Base-by-base conservation (phyloP, 1,139 yeast genomes). In the Candida sojae region DNA sequence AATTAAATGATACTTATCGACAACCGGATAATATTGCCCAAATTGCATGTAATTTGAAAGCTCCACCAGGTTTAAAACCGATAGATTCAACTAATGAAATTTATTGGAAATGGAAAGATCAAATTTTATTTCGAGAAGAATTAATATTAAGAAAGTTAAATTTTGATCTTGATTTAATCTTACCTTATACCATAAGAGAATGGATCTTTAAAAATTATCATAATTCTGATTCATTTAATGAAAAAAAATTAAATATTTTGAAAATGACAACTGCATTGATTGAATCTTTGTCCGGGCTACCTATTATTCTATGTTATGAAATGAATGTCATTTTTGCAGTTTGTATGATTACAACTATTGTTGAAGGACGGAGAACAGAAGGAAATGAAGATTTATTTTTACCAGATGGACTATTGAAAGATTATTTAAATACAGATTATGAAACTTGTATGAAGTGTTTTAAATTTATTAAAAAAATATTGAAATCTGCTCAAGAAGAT, bases 71-170 rank as follows among this genome's bases (percentile, higher is more conserved):
- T 38, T 73, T 74, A 1, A 58, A 59, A 44, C 55, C 60, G 2
- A 62, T 75, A 5, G 77, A 73, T 48, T 77, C 74, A 50, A 77
- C 73, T 39, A 70, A 71, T 50, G 71, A 69, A 40, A 53, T 67
- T 45, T 75, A 72, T 54, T 75, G 80, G 80, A 64, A 66, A 45
- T 75, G 80, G 80, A 55, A 78, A 37, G 80, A 75, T 57, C 80
- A 75, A 57, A 56, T 75, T 4, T 58, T 75, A 43, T 75, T 67
- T 52, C 57, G 80, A 36, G 80, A 75, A 53, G 80, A 75, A 57
- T 58, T 75, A 39, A 66, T 75, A 8, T 59, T 75, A 39, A 68
- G 70, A 53, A 62, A 67, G 35, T 62, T 75, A 41, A 72, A 73
- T 48, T 75, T 75, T 48, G 80, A 75, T 51, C 59, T 75, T 45